These are phyloP conservation scores for Cordia subcordata DNA, from an alignment of 257 asterid species.

Conservation along the genomic window DNA sequence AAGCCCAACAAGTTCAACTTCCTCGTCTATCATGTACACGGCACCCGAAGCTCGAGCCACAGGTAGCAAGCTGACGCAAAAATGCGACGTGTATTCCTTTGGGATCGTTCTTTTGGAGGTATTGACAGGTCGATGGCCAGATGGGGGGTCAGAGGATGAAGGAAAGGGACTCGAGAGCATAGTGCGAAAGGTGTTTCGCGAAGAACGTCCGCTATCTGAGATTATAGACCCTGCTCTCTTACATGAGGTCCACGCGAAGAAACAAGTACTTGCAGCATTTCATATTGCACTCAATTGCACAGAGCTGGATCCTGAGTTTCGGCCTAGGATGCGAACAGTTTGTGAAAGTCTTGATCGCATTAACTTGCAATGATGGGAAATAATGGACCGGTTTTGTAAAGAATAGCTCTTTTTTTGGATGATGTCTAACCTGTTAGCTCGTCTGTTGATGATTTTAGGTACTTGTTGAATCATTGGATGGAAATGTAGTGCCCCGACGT, in stretches of 20 bases:
- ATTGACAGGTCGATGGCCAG: slow-evolving; percentile 62
- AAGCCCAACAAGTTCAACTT: slow-evolving; percentile 27
- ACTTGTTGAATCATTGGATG: neutral
- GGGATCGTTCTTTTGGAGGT: slow-evolving; percentile 78
- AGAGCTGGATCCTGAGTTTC: slow-evolving; percentile 71
- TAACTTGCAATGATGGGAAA: slow-evolving; percentile 30
- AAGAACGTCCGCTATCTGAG: slow-evolving; percentile 75
- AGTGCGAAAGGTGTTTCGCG: slow-evolving; percentile 68
- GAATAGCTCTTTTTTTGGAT: slow-evolving; percentile 5
- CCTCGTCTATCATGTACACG: slow-evolving; percentile 30
- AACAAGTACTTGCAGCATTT: slow-evolving; percentile 81
- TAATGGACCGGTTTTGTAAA: slow-evolving; percentile 5
- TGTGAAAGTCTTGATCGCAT: slow-evolving; percentile 70
- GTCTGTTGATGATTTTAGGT: slow-evolving; percentile 1
- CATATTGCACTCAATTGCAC: slow-evolving; percentile 76
- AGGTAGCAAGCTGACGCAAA: slow-evolving; percentile 55
- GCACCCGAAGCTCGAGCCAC: slow-evolving; percentile 66
- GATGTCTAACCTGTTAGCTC: slow-evolving; percentile 7
- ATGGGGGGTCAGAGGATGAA: slow-evolving; percentile 30
- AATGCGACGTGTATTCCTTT: slow-evolving; percentile 74
- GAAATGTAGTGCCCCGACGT: neutral
- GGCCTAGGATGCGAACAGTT: slow-evolving; percentile 88
- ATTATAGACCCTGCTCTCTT: slow-evolving; percentile 66
- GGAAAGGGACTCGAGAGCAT: slow-evolving; percentile 59
- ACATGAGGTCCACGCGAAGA: slow-evolving; percentile 84